Base-by-base conservation (phyloP, 768 basidiomycete genomes). In the Rhodosporidiobolus sp. region DNA sequence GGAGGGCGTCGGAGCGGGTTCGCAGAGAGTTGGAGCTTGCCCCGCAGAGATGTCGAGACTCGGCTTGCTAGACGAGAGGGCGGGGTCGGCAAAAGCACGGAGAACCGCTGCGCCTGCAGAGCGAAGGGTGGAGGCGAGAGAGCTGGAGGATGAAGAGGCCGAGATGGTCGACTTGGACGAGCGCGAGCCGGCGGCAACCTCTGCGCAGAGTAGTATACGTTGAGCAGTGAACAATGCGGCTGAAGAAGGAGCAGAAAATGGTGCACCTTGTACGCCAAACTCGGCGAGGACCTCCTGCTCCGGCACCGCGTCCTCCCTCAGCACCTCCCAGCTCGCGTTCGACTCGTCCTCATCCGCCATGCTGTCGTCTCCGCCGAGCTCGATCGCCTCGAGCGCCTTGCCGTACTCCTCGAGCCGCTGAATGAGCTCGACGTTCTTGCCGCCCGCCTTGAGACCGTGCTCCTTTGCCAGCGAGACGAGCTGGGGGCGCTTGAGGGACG, bases 361-460 rank as follows among this genome's bases (percentile, higher is more conserved):
- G 26, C 10, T 11, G 48, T 22, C 20, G 2, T 32, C 28, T 0
- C 28, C 56, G n/a, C 35, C n/a, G 6, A 14, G 3, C 26, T 53
- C 38, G 38, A 38, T 30, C 34, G n/a, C n/a, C 1, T 16, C 22
- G n/a, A 70, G 45, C 11, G n/a, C 3, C 10, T 11, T 6, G 26
- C 63, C 63, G 35, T 60, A 45, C 20, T 54, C 50, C n/a, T 55
- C 4, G 30, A 70, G 34, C 9, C 69, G 57, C 10, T 16, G 26
- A n/a, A 70, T 49, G 49, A 70, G 50, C 4, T 70, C 69, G 0
- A 55, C 32, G 45, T 70, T 70, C 69, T 70, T 70, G 58, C 69
- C 69, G n/a, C 20, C 20, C 4, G 43, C 64, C 26, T 49, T 53
- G 35, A 70, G 26, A 3, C 52, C 52, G 59, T 48, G 43, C 22